These are phyloP conservation scores for Larix sibirica DNA, from an alignment of 83 land plant species.

Conservation along the genomic window DNA sequence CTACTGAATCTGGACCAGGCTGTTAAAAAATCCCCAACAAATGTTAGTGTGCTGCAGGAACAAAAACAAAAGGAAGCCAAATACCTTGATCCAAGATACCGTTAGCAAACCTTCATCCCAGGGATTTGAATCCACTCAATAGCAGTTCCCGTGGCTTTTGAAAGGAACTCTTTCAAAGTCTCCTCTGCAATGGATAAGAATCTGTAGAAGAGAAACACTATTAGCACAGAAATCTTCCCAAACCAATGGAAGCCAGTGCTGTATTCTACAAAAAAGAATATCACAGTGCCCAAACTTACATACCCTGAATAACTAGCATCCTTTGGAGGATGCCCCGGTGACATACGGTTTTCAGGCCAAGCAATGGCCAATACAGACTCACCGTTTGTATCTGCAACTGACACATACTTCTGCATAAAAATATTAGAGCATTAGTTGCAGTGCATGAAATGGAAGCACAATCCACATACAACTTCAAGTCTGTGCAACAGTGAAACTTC, in stretches of 20 bases:
- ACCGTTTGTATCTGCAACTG: constrained; percentile 81
- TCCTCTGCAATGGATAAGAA: constrained; percentile 83
- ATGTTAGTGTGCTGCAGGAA: neutral
- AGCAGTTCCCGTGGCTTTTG: constrained; percentile 89
- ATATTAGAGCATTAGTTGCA: too few species aligned
- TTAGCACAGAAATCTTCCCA: neutral
- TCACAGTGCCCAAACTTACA: constrained; percentile 16
- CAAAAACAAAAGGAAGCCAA: neutral
- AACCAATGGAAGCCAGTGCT: neutral
- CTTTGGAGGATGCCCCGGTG: constrained; percentile 67
- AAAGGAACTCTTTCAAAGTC: constrained; percentile 80
- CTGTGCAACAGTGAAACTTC: too few species aligned
- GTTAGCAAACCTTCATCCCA: constrained; percentile 83
- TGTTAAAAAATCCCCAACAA: constrained; percentile 20
- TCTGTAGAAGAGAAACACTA: constrained; percentile 30
- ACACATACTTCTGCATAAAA: constrained; percentile 48
- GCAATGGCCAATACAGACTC: constrained; percentile 90
- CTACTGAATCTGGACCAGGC: constrained; percentile 98
- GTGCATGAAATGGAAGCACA: too few species aligned
- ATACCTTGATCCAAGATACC: neutral
- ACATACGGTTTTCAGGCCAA: constrained; percentile 42
- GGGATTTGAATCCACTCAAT: constrained; percentile 94
- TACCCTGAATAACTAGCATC: constrained; percentile 91
- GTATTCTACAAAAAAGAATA: neutral
- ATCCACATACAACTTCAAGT: too few species aligned